These are phyloP conservation scores for Colletotrichum caudatum DNA, from an alignment of 2,329 filamentous ascomycete species.

Conservation along the genomic window DNA sequence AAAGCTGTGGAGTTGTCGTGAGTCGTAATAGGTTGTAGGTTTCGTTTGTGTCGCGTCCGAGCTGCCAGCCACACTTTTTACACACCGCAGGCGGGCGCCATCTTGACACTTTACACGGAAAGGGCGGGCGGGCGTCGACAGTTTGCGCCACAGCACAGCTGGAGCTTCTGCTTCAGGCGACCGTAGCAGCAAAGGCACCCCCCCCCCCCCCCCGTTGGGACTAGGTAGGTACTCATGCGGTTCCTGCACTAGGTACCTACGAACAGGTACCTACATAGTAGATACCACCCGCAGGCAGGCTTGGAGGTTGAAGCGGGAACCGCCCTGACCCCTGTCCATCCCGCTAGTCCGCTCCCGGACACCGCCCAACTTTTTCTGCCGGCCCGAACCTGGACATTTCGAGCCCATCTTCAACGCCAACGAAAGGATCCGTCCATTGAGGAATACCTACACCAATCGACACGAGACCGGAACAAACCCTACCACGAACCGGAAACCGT, in stretches of 20 bases:
- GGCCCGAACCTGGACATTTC: slow-evolving; percentile 3
- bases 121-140: background rate
- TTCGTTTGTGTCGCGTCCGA: background rate
- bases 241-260: no score
- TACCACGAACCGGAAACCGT: background rate
- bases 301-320: background rate
- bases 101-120: slow-evolving; percentile 9
- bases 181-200: no score
- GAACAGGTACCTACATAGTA: no score
- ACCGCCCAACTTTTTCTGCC: slow-evolving; percentile 29
- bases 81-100: background rate
- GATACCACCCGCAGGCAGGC: background rate
- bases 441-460: background rate
- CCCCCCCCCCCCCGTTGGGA: no score
- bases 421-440: background rate
- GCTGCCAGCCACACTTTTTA: background rate
- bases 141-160: slow-evolving; percentile 17
- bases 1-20: background rate
- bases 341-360: background rate
- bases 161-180: background rate
- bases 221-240: no score
- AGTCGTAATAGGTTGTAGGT: background rate
- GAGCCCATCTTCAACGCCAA: background rate
- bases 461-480: no score
- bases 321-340: background rate